These are phyloP conservation scores for Pythium monospermum DNA, from an alignment of 352 stramenopile genomes.

Conservation along the genomic window DNA sequence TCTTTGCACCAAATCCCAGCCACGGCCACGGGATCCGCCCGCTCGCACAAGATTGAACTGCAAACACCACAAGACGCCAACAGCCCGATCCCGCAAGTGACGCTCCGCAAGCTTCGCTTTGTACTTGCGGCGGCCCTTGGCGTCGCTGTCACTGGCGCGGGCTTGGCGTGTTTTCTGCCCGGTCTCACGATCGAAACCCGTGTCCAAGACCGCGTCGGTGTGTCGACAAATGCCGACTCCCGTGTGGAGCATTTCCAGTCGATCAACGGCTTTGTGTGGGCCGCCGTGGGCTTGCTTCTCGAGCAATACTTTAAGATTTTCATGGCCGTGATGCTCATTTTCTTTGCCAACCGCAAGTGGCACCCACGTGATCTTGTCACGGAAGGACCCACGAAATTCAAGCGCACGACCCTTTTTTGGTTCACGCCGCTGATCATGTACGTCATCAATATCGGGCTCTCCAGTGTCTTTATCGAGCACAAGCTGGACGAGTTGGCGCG, in stretches of 20 bases:
- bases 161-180: too few relatives aligned
- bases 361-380: conserved; percentile 23
- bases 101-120: too few relatives aligned
- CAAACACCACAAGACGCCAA: too few relatives aligned
- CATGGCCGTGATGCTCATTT: too few relatives aligned
- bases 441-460: conserved; percentile 36
- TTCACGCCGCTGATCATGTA: conserved; percentile 34
- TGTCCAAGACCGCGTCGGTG: conserved; percentile 25
- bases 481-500: conserved; percentile 25
- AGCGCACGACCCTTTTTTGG: conserved; percentile 23
- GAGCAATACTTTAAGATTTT: conserved; percentile 33
- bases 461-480: conserved; percentile 33
- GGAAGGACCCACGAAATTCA: conserved; percentile 21
- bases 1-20: too few relatives aligned
- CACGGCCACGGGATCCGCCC: too few relatives aligned
- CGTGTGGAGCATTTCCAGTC: conserved; percentile 32
- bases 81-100: too few relatives aligned
- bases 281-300: conserved; percentile 22
- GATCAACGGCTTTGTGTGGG: conserved; percentile 32
- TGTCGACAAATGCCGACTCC: conserved; percentile 25
- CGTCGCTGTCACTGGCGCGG: too few relatives aligned
- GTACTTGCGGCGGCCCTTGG: too few relatives aligned
- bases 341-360: conserved; percentile 31
- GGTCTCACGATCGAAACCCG: conserved; percentile 30
- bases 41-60: too few relatives aligned